Evolutionary conservation across 805 yeast genomes (phyloP).

Genomic region (Metschnikowia anglica): DNA sequence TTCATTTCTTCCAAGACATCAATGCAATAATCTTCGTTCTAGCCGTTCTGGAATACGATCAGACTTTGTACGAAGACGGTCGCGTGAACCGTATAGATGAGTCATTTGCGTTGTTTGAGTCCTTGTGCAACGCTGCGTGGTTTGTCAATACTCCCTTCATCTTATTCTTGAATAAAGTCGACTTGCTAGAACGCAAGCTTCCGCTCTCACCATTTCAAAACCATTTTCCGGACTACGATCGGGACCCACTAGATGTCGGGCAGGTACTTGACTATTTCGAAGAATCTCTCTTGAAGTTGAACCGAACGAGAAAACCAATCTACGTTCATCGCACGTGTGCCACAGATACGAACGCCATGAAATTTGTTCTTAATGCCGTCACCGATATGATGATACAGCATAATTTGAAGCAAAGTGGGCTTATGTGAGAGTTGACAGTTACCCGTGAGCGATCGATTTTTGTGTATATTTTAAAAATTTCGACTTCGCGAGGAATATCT

Average conservation of each 20-base stretch:
- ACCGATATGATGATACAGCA: constrained; percentile 88
- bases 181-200: constrained; percentile 73
- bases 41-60: constrained; percentile 92
- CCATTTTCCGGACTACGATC: constrained; percentile 77
- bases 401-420: constrained; percentile 74
- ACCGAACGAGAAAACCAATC: constrained; percentile 68
- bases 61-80: constrained; percentile 85
- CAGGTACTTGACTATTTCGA: constrained; percentile 74
- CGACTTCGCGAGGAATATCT: constrained; percentile 16
- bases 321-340: constrained; percentile 95
- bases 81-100: constrained; percentile 89
- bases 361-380: constrained; percentile 86
- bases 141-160: constrained; percentile 84
- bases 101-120: constrained; percentile 77
- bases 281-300: constrained; percentile 58
- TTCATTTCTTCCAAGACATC: constrained; percentile 88
- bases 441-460: too few relatives aligned
- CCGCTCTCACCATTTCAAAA: constrained; percentile 60
- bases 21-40: constrained; percentile 85
- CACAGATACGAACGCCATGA: constrained; percentile 86
- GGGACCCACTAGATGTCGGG: constrained; percentile 57
- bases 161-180: constrained; percentile 85
- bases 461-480: constrained; percentile 36
- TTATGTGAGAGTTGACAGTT: constrained; percentile 53
- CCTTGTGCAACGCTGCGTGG: constrained; percentile 83